Evolutionary conservation across 2,329 filamentous ascomycete genomes (phyloP), one percentile per base, ranked within the genome.

Genomic region (Neospermospora avenae): DNA sequence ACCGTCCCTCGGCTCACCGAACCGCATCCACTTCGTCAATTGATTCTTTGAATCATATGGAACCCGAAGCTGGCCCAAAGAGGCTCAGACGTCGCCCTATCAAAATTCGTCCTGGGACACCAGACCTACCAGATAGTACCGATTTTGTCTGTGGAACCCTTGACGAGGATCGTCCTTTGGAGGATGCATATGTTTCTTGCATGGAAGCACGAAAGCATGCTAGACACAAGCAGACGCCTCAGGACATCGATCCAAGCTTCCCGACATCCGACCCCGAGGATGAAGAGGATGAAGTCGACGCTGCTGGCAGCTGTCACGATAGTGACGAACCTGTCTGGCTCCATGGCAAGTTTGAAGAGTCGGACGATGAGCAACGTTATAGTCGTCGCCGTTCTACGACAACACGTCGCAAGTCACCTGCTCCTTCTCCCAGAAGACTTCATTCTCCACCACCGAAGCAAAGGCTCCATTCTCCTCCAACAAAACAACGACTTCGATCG

Each of bases 61-160:
- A 67, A 22, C 58, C 63, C 59, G 22, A 52, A 52, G 60, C 41
- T 54, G 51, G 42, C 35, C 28, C 57, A 18, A 64, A 61, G 52
- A 67, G 60, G 58, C 57, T 54, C 24, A 65, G 72, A 51, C 65
- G 66, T 41, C 71, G 68, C 55, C 78, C 73, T 14, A 78, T 81
- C 49, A 84, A 81, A 63, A 85, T 87, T 67, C 87, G 87, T 22
- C 82, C 85, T 41, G 81, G 82, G 24, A 90, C 89, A 0, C 90
- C 91, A 2, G 91, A 96, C 71, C 80, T 99, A 11, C 95, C 95
- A 1, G 95, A 99, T 74, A 97, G 93, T 75, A 98, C 95, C 14
- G 95, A 99, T 74, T 99, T 99, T 67, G 95, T 99, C n/a, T 98
- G 95, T 71, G 95, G 95, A 60, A 99, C 95, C 1, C 81, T 99